A percentile compares a stretch with the other conserved stretches of the same genome.
These are phyloP conservation scores for Purshia tridentata DNA, from an alignment of 306 rosid genomes.

Conservation along the genomic window DNA sequence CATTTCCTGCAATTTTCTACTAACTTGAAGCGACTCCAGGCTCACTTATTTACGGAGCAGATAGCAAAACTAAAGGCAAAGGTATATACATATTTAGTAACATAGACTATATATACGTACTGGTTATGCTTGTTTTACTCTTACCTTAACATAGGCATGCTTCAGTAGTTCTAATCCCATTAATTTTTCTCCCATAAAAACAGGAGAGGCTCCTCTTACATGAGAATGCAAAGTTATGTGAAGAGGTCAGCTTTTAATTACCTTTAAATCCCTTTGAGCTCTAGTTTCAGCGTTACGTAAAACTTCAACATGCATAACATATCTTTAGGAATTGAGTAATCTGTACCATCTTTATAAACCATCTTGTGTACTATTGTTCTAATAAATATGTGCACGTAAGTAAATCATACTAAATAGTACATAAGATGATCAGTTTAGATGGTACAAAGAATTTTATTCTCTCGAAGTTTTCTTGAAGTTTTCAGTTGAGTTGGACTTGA, in stretches of 20 bases:
- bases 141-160: not conserved
- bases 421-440: no score
- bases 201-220: slow-evolving; percentile 50
- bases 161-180: not conserved
- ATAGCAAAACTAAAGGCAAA: slow-evolving; percentile 34
- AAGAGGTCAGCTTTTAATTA: slow-evolving; percentile 37
- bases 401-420: no score
- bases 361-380: no score
- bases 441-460: no score
- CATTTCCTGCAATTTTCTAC: not conserved
- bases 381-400: no score
- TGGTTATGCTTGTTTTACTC: no score
- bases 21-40: slow-evolving; percentile 34
- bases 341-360: no score
- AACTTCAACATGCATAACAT: no score
- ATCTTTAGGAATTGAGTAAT: no score
- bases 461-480: no score
- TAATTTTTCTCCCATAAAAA: slow-evolving; percentile 8
- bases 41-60: slow-evolving; percentile 34
- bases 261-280: not conserved
- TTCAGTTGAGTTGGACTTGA: no score
- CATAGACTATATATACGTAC: no score
- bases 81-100: slow-evolving; percentile 41
- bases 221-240: slow-evolving; percentile 39
- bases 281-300: not conserved